Percentiles rank a stretch among this genome's conserved stretches.
phyloP scores from a whole-genome alignment of 192 early-diverging fungal species.

The Geosiphon pyriformis region DNA sequence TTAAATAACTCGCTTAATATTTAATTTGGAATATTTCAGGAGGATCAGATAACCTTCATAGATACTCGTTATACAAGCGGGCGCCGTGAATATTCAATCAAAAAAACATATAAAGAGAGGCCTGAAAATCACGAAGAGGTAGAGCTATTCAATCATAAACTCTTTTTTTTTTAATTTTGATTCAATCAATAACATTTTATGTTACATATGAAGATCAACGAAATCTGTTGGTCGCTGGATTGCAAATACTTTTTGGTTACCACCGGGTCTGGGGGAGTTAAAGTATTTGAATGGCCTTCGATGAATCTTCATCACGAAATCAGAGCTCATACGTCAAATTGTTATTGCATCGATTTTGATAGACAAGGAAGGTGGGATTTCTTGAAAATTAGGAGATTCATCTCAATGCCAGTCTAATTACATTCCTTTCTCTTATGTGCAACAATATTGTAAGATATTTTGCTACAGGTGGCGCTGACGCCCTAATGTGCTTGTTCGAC shows the following conservation, averaged over 20 bases:
- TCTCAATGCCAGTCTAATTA: not conserved
- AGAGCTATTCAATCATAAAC: not conserved
- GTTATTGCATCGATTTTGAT: conserved; percentile 77
- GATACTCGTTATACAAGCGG: conserved; percentile 47
- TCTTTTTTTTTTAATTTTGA: not conserved
- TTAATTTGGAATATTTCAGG: conserved; percentile 44
- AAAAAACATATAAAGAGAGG: conserved; percentile 9
- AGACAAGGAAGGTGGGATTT: conserved; percentile 50
- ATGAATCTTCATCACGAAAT: conserved; percentile 51
- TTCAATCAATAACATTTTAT: conserved; percentile 25
- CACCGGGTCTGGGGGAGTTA: conserved; percentile 67
- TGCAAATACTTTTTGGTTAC: conserved; percentile 72
- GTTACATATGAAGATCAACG: conserved; percentile 48
- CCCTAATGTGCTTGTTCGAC: conserved; percentile 73
- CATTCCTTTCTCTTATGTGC: not conserved
- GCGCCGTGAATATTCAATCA: conserved; percentile 2
- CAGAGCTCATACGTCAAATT: conserved; percentile 72
- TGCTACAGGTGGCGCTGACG: conserved; percentile 74
- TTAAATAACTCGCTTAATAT: not conserved
- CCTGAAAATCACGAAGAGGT: conserved; percentile 13
- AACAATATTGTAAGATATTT: conserved; percentile 49
- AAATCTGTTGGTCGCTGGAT: conserved; percentile 74
- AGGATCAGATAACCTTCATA: conserved; percentile 72
- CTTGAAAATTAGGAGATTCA: not conserved
- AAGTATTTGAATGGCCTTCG: conserved; percentile 62